These are phyloP conservation scores for Hyparrhenia diplandra DNA, from an alignment of 176 grass and related monocot species.

Conservation along the genomic window DNA sequence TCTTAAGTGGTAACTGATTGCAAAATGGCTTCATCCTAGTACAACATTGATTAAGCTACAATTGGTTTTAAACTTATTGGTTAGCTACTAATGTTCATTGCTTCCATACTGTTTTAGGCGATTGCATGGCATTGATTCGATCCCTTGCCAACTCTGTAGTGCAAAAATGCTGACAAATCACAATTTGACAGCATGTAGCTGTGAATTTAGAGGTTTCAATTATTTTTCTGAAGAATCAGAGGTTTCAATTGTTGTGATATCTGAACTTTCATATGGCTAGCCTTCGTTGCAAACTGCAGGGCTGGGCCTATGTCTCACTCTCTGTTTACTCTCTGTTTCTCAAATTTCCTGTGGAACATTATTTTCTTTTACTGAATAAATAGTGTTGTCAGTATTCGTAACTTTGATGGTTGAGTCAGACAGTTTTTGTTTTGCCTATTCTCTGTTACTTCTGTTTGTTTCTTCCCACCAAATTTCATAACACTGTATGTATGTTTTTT, in stretches of 20 bases:
- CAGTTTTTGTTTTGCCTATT: slow-evolving; percentile 5
- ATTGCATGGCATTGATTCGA: no score
- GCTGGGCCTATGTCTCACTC: not conserved
- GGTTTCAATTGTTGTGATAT: not conserved
- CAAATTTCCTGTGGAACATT: not conserved
- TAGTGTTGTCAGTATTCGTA: not conserved
- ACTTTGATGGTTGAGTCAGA: not conserved
- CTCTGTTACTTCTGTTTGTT: not conserved
- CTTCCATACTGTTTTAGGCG: no score
- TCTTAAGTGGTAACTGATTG: not conserved
- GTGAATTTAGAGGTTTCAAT: not conserved
- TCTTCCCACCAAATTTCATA: not conserved
- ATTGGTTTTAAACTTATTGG: no score
- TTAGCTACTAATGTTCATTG: no score
- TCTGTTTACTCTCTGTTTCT: not conserved
- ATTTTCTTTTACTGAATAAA: not conserved
- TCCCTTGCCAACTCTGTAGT: no score
- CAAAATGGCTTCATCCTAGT: not conserved
- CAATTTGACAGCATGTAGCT: not conserved
- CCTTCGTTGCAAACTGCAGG: not conserved
- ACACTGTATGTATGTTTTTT: not conserved
- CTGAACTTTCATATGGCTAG: not conserved
- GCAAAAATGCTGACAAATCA: no score
- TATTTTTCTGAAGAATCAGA: not conserved
- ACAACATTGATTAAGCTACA: no score